Conservation (phyloP, 1,284 basidiomycete species). For the Ustilago trichophora region DNA sequence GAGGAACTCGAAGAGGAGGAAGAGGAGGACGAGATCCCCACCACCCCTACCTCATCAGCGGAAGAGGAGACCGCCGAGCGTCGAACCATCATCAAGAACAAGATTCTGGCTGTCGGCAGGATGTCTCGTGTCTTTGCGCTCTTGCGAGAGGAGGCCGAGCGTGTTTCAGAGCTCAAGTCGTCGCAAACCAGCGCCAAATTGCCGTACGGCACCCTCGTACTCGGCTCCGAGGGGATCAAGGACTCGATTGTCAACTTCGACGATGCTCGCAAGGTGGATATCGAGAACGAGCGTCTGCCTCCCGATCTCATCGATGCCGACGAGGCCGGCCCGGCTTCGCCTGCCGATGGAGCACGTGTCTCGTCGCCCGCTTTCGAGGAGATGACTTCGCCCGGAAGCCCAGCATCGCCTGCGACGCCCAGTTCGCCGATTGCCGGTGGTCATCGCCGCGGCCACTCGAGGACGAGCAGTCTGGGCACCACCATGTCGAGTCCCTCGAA, state of each 20-base stretch:
- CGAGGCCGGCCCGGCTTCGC: constrained; percentile 75
- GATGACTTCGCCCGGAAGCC: constrained; percentile 30
- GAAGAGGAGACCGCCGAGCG: constrained; percentile 76
- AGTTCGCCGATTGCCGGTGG: constrained; percentile 49
- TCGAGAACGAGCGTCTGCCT: constrained; percentile 88
- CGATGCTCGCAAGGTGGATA: constrained; percentile 96
- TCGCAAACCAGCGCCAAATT: constrained; percentile 80
- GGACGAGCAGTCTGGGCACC: constrained; percentile 88
- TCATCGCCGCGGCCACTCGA: constrained; percentile 48
- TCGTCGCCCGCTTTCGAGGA: constrained; percentile 68
- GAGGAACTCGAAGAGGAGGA: constrained; percentile 91
- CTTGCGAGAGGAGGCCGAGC: constrained; percentile 98
- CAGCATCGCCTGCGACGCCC: constrained; percentile 40
- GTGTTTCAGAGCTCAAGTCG: constrained; percentile 94
- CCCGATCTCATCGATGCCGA: constrained; percentile 92
- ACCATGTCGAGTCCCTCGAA: constrained; percentile 96
- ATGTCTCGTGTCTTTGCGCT: constrained; percentile 96
- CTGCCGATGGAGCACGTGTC: constrained; percentile 69
- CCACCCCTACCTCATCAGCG: constrained; percentile 30
- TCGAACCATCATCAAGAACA: constrained; percentile 89
- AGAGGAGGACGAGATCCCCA: constrained; percentile 70
- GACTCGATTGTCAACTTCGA: constrained; percentile 93
- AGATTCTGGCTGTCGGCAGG: constrained; percentile 95
- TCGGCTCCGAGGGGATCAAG: constrained; percentile 93
- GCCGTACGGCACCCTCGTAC: constrained; percentile 85